Percentiles rank a stretch among this genome's conserved stretches.
Evolutionary conservation across 768 basidiomycete genomes (phyloP).

Genomic region (Pseudohyphozyma bogoriensis): DNA sequence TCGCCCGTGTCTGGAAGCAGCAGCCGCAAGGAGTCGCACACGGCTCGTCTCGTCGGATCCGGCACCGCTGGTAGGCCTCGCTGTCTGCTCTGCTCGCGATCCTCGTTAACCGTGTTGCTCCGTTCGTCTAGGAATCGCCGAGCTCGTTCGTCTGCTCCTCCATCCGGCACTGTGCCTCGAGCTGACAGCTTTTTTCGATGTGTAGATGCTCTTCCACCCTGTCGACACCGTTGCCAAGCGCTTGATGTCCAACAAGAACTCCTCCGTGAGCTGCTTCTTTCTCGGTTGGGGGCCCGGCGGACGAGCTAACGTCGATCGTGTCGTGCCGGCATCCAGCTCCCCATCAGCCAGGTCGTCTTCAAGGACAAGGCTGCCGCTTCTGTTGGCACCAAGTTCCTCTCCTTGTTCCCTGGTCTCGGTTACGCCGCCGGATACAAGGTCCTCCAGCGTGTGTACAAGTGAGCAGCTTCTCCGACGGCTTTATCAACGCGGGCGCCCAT

Average conservation of each 20-base stretch:
- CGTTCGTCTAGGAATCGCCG: neutral
- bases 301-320: conserved; percentile 48
- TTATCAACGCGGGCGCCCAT: neutral
- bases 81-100: neutral
- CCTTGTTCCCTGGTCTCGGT: conserved; percentile 94
- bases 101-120: neutral
- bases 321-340: conserved; percentile 22
- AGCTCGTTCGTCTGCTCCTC: neutral
- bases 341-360: conserved; percentile 68
- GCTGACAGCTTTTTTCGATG: neutral
- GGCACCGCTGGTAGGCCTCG: neutral
- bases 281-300: conserved; percentile 2
- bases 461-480: neutral
- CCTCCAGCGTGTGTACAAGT: conserved; percentile 33
- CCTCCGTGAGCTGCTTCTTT: conserved; percentile 45
- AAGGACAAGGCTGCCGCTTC: conserved; percentile 65
- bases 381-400: conserved; percentile 59
- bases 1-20: no score
- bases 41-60: neutral
- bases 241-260: conserved; percentile 88
- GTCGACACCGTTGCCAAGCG: conserved; percentile 92
- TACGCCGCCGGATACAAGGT: conserved; percentile 96
- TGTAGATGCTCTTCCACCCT: neutral
- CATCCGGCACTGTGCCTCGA: neutral
- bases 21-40: no score